Evolutionary conservation across 306 rosid species (phyloP), one percentile per base, ranked within the genome.

Genomic region (Pyrus pyrifolia): DNA sequence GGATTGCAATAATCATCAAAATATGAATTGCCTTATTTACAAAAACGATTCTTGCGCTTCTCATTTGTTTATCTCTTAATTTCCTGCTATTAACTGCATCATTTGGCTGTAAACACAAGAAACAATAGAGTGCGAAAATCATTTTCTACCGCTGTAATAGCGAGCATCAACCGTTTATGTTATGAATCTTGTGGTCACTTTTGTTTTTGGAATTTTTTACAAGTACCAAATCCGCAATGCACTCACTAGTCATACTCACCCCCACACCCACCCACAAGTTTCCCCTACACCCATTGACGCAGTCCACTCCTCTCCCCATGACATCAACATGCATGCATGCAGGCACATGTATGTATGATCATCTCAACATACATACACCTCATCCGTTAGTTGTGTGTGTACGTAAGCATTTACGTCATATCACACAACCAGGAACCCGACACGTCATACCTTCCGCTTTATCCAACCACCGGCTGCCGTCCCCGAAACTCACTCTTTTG

Each of bases 391-490:
- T 4, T 51, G 18, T 4, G 55, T 17, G 18, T 14, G 19, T 14
- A 14, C 18, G 55, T 6, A 49, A 13, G 19, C 53, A 4, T 49
- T 18, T 17, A 49, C 17, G 60, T 30, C 18, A 63, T 14, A 60
- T 4, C 10, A 15, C 25, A 33, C 68, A 64, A 64, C 73, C 59
- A 57, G 75, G 83, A 83, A 71, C 70, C 40, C 19, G 82, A 86
- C 94, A 88, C 91, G 87, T 88, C 93, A 82, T 63, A 75, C 78
- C 83, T n/a, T 70, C 66, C 75, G 62, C 84, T 76, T 79, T 84
- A 82, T 89, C 89, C 87, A 89, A 89, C 93, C 83, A 93, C 93
- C 91, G 90, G 82, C 84, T 86, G 96, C 91, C 91, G 90, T 82
- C 89, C 80, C 71, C 49, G 42, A 23, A 52, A 60, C 79, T 38